Percentiles rank a stretch among this genome's conserved stretches.
These are phyloP conservation scores for Kockovaella imperatae DNA, from an alignment of 768 basidiomycete species.

Conservation along the genomic window DNA sequence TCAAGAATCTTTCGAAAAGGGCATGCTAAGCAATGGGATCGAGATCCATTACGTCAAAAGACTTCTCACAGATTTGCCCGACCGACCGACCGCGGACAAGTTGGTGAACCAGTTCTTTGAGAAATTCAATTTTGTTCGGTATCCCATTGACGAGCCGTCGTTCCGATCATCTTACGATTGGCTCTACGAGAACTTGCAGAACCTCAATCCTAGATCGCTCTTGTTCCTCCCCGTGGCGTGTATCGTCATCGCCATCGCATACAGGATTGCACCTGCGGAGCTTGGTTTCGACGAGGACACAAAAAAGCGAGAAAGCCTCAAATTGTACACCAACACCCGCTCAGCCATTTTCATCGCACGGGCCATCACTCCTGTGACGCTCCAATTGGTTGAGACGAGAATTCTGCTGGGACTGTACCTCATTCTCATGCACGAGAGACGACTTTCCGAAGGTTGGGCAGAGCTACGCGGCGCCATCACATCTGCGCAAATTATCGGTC, in stretches of 20 bases:
- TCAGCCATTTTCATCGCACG: constrained; percentile 78
- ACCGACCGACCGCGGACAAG: constrained; percentile 60
- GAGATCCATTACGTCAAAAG: constrained; percentile 81
- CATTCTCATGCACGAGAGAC: constrained; percentile 45
- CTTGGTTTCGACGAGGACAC: constrained; percentile 67
- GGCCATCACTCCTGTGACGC: constrained; percentile 80
- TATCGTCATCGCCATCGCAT: constrained; percentile 79
- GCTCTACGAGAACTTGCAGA: constrained; percentile 1
- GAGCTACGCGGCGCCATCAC: constrained; percentile 83
- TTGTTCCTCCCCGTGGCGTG: constrained; percentile 66
- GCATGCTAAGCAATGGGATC: constrained; percentile 80
- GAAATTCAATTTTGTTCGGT: constrained; percentile 80
- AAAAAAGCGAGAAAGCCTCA: constrained; percentile 65
- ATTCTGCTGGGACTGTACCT: constrained; percentile 66
- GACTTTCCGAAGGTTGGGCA: constrained; percentile 88
- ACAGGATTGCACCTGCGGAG: constrained; percentile 72
- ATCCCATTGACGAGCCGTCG: constrained; percentile 75
- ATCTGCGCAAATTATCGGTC: constrained; percentile 81
- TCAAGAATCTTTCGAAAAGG: constrained; percentile 66
- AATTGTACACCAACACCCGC: constrained; percentile 89
- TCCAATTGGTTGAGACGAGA: constrained; percentile 82
- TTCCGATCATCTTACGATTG: constrained; percentile 50
- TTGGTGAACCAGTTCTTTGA: constrained; percentile 61
- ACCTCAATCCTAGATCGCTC: constrained; percentile 67
- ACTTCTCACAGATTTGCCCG: constrained; percentile 80